Evolutionary conservation across 2,329 filamentous ascomycete genomes (phyloP).

Genomic region (Trichocomaceae sp.): DNA sequence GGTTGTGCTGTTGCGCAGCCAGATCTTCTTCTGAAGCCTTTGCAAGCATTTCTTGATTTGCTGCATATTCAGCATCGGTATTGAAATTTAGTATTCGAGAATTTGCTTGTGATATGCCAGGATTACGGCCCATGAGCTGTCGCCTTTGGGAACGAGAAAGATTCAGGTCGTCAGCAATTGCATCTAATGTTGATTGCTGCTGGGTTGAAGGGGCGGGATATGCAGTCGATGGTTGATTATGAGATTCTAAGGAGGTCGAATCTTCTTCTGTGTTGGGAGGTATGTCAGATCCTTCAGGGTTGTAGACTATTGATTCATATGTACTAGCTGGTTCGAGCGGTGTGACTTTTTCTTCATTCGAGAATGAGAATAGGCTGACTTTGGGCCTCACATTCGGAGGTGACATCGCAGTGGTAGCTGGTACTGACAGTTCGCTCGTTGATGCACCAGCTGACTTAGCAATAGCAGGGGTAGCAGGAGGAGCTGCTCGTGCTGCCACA

Average conservation of each 20-base stretch:
- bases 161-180: slow-evolving; percentile 70
- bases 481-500: slow-evolving; percentile 14
- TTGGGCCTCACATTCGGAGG: slow-evolving; percentile 33
- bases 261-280: slow-evolving; percentile 17
- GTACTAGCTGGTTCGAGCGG: slow-evolving; percentile 22
- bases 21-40: slow-evolving; percentile 54
- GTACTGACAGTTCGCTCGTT: slow-evolving; percentile 3
- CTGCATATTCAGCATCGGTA: slow-evolving; percentile 76
- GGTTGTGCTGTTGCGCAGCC: slow-evolving; percentile 60
- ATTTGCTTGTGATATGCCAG: slow-evolving; percentile 37
- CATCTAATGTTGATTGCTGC: slow-evolving; percentile 52
- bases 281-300: slow-evolving; percentile 19
- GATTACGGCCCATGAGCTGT: slow-evolving; percentile 72
- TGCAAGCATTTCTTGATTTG: slow-evolving; percentile 71
- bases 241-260: slow-evolving; percentile 9
- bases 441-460: slow-evolving; percentile 9
- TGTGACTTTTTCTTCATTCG: slow-evolving; percentile 21
- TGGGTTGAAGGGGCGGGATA: slow-evolving; percentile 9
- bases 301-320: slow-evolving; percentile 39
- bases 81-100: slow-evolving; percentile 79
- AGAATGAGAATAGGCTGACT: slow-evolving; percentile 40
- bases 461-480: slow-evolving; percentile 15
- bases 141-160: slow-evolving; percentile 69
- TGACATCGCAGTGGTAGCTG: slow-evolving; percentile 18
- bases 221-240: slow-evolving; percentile 2